A percentile compares a stretch with the other conserved stretches of the same genome.
These are phyloP conservation scores for Aspergillus piperis DNA, from an alignment of 2,329 filamentous ascomycete species.

Conservation along the genomic window DNA sequence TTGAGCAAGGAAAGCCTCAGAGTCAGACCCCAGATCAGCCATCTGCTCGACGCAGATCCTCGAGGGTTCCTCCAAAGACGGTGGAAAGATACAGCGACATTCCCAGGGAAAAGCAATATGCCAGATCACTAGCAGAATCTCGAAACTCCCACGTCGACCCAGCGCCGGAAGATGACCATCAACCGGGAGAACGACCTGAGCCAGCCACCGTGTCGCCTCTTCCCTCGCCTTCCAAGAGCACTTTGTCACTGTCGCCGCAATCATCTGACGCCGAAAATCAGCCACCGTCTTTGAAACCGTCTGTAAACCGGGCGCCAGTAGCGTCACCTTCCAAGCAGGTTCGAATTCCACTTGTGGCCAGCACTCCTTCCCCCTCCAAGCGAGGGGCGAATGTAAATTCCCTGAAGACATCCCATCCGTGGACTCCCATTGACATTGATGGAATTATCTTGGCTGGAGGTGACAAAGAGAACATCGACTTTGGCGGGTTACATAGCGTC, in stretches of 20 bases:
- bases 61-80: slow-evolving; percentile 38
- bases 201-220: slow-evolving; percentile 29
- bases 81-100: slow-evolving; percentile 41
- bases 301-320: slow-evolving; percentile 46
- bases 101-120: slow-evolving; percentile 37
- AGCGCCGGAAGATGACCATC: slow-evolving; percentile 13
- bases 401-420: slow-evolving; percentile 60
- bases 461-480: slow-evolving; percentile 53
- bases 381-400: slow-evolving; percentile 54
- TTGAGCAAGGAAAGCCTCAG: slow-evolving; percentile 22
- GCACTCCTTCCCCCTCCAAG: slow-evolving; percentile 62
- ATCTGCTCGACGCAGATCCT: slow-evolving; percentile 25
- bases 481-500: slow-evolving; percentile 50
- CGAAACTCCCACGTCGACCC: slow-evolving; percentile 21
- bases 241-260: slow-evolving; percentile 69
- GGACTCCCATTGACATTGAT: slow-evolving; percentile 77
- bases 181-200: slow-evolving; percentile 13
- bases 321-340: slow-evolving; percentile 37
- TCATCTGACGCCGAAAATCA: slow-evolving; percentile 80
- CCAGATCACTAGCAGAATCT: slow-evolving; percentile 32
- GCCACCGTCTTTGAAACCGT: slow-evolving; percentile 67
- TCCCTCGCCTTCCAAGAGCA: slow-evolving; percentile 40
- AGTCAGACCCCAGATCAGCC: slow-evolving; percentile 18
- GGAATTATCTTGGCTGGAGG: slow-evolving; percentile 49
- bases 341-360: slow-evolving; percentile 46